Base-by-base conservation (phyloP, 768 basidiomycete species). In the Calocera cornea region DNA sequence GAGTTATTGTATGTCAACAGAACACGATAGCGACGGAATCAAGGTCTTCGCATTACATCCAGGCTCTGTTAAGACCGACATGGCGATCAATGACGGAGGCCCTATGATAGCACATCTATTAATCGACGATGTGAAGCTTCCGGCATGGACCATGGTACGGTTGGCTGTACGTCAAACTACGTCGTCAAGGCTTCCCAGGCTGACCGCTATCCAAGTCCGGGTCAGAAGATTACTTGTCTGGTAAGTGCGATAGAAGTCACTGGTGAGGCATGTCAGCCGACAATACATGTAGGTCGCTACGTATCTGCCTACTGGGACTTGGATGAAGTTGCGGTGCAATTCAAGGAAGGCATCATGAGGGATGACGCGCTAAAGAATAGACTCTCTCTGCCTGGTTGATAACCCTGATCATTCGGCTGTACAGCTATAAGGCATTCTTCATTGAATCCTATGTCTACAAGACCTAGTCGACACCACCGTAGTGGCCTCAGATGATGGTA, bases 41-140 rank as follows among this genome's bases (percentile, higher is more conserved):
- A 69, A 69, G 34, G 41, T 60, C 3, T 64, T 68, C 29, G 36
- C 69, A 10, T 16, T 69, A 3, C 67, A 69, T 36, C 67, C 68
- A 29, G 70, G 71, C 16, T 64, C 67, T 10, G 66, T 70, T 12
- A 14, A 44, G 22, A 72, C 70, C 14, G 71, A 72, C 22, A 34
- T 71, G 44, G 16, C 64, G 17, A 44, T 44, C 29, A 36, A 22
- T 14, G 34, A 69, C 34, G 41, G 67, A 1, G 31, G 49, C 3
- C 34, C 68, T 24, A 68, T 64, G 64, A 44, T 68, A 34, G 44
- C 44, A 8, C 19, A 47, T 19, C 44, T 47, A 5, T 24, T 47
- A 19, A 47, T 47, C 24, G 44, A 47, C 44, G 44, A 47, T 24
- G 44, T 47, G 5, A 47, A 47, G 5, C 44, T 47, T 5, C 44